Percentiles rank a stretch among this genome's conserved stretches.
phyloP scores from a whole-genome alignment of 2,329 filamentous ascomycete genomes.

The Aureobasidium namibiae region DNA sequence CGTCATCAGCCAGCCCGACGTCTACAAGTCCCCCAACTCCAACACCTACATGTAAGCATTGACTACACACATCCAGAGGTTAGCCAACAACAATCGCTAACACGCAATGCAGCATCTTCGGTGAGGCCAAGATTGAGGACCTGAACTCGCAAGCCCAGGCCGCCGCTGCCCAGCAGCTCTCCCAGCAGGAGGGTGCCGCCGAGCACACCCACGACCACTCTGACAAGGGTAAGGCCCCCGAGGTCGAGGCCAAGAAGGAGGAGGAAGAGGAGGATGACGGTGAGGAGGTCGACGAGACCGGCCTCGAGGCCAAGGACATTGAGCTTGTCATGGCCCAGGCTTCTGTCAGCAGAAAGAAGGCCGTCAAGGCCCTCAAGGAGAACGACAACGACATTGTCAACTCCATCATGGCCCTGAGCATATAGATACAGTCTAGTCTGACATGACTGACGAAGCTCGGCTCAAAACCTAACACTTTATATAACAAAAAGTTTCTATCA shows the following conservation, averaged over 20 bases:
- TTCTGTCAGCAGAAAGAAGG: constrained; percentile 94
- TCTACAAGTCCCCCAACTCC: constrained; percentile 98
- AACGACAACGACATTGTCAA: constrained; percentile 99
- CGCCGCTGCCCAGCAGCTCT: constrained; percentile 89
- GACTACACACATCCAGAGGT: constrained; percentile 17
- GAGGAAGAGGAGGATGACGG: constrained; percentile 80
- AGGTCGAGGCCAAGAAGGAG: constrained; percentile 53
- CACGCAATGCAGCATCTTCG: constrained; percentile 68
- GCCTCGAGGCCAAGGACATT: constrained; percentile 98
- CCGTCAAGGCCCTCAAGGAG: constrained; percentile 95
- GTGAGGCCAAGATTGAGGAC: constrained; percentile 99
- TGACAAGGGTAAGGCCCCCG: constrained; percentile 65
- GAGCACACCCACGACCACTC: constrained; percentile 68
- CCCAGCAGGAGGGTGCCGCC: constrained; percentile 55
- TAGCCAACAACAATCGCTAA: constrained; percentile 16
- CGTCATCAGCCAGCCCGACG: constrained; percentile 98
- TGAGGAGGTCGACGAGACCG: constrained; percentile 90
- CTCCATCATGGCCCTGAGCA: constrained; percentile 92
- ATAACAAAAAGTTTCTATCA: constrained; percentile 9
- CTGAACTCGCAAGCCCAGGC: constrained; percentile 97
- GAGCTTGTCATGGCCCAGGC: constrained; percentile 98
- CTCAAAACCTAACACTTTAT: constrained; percentile 1
- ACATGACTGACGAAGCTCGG: not conserved
- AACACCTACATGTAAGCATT: constrained; percentile 96
- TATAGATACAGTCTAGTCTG: constrained; percentile 29